A percentile compares a stretch with the other conserved stretches of the same genome.
phyloP scores from a whole-genome alignment of 768 basidiomycete genomes.

The Termitomyces sp. region DNA sequence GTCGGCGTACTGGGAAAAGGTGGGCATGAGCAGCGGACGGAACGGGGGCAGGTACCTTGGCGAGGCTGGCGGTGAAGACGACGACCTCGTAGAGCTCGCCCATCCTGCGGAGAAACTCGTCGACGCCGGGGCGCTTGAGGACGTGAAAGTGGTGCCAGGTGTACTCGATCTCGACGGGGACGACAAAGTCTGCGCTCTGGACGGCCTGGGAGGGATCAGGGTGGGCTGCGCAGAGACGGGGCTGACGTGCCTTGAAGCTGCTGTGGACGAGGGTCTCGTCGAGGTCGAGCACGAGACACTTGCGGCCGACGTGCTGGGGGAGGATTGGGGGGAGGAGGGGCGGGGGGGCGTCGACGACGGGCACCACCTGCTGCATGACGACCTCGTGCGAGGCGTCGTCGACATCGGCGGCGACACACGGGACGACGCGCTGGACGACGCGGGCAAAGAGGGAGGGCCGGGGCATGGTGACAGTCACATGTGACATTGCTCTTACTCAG shows the following conservation, averaged over 20 bases:
- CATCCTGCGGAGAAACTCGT: conserved; percentile 95
- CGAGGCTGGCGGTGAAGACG: conserved; percentile 94
- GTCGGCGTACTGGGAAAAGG: conserved; percentile 73
- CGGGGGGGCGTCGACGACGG: conserved; percentile 38
- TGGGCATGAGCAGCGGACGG: not conserved
- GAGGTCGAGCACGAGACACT: conserved; percentile 94
- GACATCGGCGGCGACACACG: conserved; percentile 23
- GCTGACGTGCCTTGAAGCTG: conserved; percentile 82
- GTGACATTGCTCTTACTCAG: conserved; percentile 28
- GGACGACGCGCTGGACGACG: conserved; percentile 30
- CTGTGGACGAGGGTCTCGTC: conserved; percentile 99
- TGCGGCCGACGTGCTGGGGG: conserved; percentile 80
- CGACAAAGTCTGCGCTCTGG: conserved; percentile 91
- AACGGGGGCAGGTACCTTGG: conserved; percentile 62
- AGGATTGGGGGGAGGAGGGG: conserved; percentile 83
- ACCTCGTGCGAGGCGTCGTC: not conserved
- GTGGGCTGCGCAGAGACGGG: not conserved
- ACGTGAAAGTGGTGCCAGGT: conserved; percentile 99
- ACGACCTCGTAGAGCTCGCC: conserved; percentile 98
- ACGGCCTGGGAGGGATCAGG: conserved; percentile 57
- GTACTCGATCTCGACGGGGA: conserved; percentile 98
- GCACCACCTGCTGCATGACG: no score
- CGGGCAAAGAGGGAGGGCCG: conserved; percentile 25
- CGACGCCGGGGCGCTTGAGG: conserved; percentile 96
- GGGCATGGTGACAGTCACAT: not conserved